Percentiles rank a stretch among this genome's conserved stretches.
These are phyloP conservation scores for Avena insularis DNA, from an alignment of 176 grass and related monocot species.

Conservation along the genomic window DNA sequence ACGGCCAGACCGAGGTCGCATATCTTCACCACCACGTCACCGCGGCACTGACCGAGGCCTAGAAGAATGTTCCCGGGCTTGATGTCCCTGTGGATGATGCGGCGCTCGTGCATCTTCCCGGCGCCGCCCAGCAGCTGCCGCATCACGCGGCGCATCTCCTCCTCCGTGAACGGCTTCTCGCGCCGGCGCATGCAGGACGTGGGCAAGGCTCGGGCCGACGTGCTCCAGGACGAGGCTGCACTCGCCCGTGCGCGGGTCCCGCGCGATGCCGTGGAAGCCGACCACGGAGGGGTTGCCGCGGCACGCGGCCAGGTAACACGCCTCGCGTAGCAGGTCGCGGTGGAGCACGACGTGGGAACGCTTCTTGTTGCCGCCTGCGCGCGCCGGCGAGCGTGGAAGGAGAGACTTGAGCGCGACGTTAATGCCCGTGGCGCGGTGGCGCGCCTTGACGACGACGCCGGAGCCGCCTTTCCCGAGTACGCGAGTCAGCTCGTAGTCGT, in stretches of 20 bases:
- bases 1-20: constrained; percentile 28
- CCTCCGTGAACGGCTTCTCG: not conserved
- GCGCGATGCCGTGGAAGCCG: not conserved
- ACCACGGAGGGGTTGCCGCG: constrained; percentile 2
- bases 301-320: constrained; percentile 21
- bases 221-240: constrained; percentile 32
- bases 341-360: not conserved
- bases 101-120: constrained; percentile 12
- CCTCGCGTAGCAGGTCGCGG: constrained; percentile 3
- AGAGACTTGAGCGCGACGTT: constrained; percentile 6
- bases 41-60: not conserved
- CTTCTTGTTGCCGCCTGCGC: not conserved
- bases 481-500: not conserved
- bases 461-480: not conserved
- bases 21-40: not conserved
- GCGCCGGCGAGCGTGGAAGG: too few relatives aligned
- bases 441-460: constrained; percentile 24
- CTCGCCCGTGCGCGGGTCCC: constrained; percentile 5
- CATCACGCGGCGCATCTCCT: not conserved
- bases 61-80: constrained; percentile 17
- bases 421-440: not conserved
- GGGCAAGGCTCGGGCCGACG: constrained; percentile 10
- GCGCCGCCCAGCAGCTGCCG: constrained; percentile 14
- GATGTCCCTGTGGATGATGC: constrained; percentile 25
- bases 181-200: constrained; percentile 5